phyloP scores from a whole-genome alignment of 2,329 filamentous ascomycete species.

The Sporothrix sp. region DNA sequence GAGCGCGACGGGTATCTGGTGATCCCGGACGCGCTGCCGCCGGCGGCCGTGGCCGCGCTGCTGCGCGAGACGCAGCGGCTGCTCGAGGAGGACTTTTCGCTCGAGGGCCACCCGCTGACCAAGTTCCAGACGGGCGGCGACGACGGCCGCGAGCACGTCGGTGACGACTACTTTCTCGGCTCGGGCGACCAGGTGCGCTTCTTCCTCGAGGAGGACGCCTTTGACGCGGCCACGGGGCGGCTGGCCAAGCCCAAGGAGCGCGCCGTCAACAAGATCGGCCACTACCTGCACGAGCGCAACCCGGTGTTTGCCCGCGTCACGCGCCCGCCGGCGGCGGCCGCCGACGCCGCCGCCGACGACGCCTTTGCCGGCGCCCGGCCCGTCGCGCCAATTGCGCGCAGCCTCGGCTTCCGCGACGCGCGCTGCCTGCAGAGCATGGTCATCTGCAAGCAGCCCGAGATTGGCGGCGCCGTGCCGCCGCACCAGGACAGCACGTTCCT shows the following conservation, averaged over 20 bases:
- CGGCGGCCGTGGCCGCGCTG: slow-evolving; percentile 55
- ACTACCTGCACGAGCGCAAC: slow-evolving; percentile 63
- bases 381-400: slow-evolving; percentile 54
- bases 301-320: slow-evolving; percentile 53
- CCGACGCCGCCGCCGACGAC: slow-evolving; percentile 35
- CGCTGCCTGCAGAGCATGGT: slow-evolving; percentile 86
- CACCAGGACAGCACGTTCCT: slow-evolving; percentile 92
- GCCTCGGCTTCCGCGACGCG: slow-evolving; percentile 67
- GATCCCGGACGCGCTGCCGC: slow-evolving; percentile 64
- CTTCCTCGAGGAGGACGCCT: slow-evolving; percentile 96
- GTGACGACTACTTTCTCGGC: slow-evolving; percentile 86
- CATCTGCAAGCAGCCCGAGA: slow-evolving; percentile 96
- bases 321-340: background rate
- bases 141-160: slow-evolving; percentile 58
- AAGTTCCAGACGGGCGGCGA: slow-evolving; percentile 77
- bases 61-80: slow-evolving; percentile 65
- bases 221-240: slow-evolving; percentile 48
- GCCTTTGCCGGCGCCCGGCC: slow-evolving; percentile 31
- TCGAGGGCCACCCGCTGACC: slow-evolving; percentile 84
- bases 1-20: slow-evolving; percentile 81
- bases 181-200: slow-evolving; percentile 89
- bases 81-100: slow-evolving; percentile 58
- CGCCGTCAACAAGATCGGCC: slow-evolving; percentile 84
- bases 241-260: slow-evolving; percentile 70
- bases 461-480: slow-evolving; percentile 79